Conservation (phyloP, 352 stramenopile species). For the Thalassiosira mediterranea region DNA sequence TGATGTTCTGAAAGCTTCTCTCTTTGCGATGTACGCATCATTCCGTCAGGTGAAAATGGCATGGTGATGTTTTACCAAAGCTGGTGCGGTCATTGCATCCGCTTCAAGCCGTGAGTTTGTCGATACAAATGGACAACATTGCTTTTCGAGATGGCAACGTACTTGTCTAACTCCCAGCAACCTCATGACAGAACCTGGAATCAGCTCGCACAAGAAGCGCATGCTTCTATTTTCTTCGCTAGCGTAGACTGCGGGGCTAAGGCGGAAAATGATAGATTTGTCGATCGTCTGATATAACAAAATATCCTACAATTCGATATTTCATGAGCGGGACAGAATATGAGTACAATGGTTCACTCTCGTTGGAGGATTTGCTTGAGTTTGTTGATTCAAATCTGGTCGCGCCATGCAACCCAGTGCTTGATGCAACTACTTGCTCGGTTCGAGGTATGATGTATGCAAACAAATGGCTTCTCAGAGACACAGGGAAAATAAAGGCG, state of each 20-base stretch:
- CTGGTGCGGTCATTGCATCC: slow-evolving; percentile 37
- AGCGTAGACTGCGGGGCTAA: slow-evolving; percentile 30
- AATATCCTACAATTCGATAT: slow-evolving; percentile 41
- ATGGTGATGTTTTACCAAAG: slow-evolving; percentile 49
- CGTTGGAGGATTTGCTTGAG: slow-evolving; percentile 26
- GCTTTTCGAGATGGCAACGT: too few species aligned
- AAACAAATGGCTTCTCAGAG: slow-evolving; percentile 34
- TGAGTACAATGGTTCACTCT: slow-evolving; percentile 29
- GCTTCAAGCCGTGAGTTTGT: slow-evolving; percentile 39
- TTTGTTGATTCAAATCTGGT: slow-evolving; percentile 34
- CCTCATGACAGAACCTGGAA: too few species aligned
- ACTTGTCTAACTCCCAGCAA: too few species aligned
- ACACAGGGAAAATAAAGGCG: not conserved
- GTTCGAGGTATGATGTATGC: slow-evolving; percentile 23
- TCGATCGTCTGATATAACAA: slow-evolving; percentile 27
- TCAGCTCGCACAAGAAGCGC: slow-evolving; percentile 18
- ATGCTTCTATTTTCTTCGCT: slow-evolving; percentile 40
- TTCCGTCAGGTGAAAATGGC: slow-evolving; percentile 32
- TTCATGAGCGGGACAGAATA: slow-evolving; percentile 38
- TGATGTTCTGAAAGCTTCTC: too few species aligned
- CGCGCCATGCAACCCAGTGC: slow-evolving; percentile 34
- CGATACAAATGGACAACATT: too few species aligned
- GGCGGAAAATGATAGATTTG: slow-evolving; percentile 35
- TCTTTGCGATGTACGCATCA: not conserved
- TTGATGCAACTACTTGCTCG: slow-evolving; percentile 26